phyloP scores from a whole-genome alignment of 2,329 filamentous ascomycete species.

The Botryotinia calthae region DNA sequence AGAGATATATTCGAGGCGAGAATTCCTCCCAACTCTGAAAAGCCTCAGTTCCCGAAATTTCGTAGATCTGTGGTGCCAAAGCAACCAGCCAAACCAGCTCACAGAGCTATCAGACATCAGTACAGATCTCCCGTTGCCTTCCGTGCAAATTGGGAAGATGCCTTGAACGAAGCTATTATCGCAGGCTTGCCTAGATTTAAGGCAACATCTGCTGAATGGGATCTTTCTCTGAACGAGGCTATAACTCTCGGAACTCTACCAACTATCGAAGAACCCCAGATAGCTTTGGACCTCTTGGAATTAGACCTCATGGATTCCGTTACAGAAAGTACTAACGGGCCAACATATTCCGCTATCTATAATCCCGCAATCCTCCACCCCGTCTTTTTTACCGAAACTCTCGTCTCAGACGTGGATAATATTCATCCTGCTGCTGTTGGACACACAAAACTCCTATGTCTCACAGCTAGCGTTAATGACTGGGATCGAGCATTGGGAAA shows the following conservation, averaged over 20 bases:
- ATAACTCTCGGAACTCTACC: slow-evolving; percentile 20
- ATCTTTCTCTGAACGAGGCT: slow-evolving; percentile 26
- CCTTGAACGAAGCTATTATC: slow-evolving; percentile 32
- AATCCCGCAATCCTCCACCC: slow-evolving; percentile 26
- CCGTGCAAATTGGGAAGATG: slow-evolving; percentile 31
- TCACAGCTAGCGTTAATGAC: slow-evolving; percentile 20
- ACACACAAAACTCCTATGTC: slow-evolving; percentile 13
- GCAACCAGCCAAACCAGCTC: slow-evolving; percentile 7
- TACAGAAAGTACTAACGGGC: background rate
- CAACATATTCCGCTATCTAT: slow-evolving; percentile 16
- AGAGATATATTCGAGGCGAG: slow-evolving; percentile 32
- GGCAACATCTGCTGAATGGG: slow-evolving; percentile 25
- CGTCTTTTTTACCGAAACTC: slow-evolving; percentile 25
- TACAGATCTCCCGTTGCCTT: slow-evolving; percentile 23
- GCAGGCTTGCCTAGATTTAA: slow-evolving; percentile 21
- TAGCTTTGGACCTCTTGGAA: too few relatives aligned
- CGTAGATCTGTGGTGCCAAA: slow-evolving; percentile 9
- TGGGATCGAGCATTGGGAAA: slow-evolving; percentile 30
- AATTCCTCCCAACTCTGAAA: slow-evolving; percentile 3
- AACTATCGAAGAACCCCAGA: slow-evolving; percentile 17
- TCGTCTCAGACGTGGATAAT: slow-evolving; percentile 17
- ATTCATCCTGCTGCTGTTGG: slow-evolving; percentile 27
- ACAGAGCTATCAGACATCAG: slow-evolving; percentile 27
- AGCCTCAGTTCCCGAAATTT: slow-evolving; percentile 19
- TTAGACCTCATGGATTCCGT: background rate